phyloP scores from a whole-genome alignment of 1,284 basidiomycete species.

The Gomphus sp. region DNA sequence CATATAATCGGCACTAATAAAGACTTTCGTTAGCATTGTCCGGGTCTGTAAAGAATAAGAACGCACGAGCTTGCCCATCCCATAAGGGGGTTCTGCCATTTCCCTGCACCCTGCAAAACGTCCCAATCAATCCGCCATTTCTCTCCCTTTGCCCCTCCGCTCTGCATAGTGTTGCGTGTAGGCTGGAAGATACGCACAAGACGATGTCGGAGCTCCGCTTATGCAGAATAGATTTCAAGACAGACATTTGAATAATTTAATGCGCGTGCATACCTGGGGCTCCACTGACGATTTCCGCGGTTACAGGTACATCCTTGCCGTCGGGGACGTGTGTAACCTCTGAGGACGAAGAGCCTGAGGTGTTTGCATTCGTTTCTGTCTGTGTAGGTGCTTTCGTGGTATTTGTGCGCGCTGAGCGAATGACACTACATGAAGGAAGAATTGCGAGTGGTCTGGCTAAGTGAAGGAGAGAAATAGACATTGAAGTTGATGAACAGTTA shows the following conservation, averaged over 20 bases:
- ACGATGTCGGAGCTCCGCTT: slow-evolving; percentile 81
- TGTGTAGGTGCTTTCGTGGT: neutral
- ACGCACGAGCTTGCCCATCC: slow-evolving; percentile 89
- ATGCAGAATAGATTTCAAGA: neutral
- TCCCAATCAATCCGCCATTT: slow-evolving; percentile 97
- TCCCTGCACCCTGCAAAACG: slow-evolving; percentile 75
- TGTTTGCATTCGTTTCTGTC: neutral
- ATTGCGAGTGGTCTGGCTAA: neutral
- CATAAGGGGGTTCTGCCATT: slow-evolving; percentile 99
- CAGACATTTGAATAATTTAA: neutral
- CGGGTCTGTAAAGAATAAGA: neutral
- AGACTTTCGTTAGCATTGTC: neutral
- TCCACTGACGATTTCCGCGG: neutral
- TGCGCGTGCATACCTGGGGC: slow-evolving; percentile 30
- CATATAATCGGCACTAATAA: slow-evolving; percentile 87
- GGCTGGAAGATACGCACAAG: slow-evolving; percentile 91
- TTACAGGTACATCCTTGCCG: slow-evolving; percentile 2
- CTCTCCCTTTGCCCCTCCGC: slow-evolving; percentile 77
- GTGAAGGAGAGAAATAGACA: neutral
- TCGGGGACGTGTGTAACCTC: slow-evolving; percentile 2
- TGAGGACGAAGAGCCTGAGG: neutral
- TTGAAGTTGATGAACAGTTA: neutral
- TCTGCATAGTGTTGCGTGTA: slow-evolving; percentile 93
- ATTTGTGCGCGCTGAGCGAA: slow-evolving; percentile 3
- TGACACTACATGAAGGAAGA: neutral